Evolutionary conservation across 2,329 filamentous ascomycete species (phyloP).

Genomic region (Colletotrichum destructivum): DNA sequence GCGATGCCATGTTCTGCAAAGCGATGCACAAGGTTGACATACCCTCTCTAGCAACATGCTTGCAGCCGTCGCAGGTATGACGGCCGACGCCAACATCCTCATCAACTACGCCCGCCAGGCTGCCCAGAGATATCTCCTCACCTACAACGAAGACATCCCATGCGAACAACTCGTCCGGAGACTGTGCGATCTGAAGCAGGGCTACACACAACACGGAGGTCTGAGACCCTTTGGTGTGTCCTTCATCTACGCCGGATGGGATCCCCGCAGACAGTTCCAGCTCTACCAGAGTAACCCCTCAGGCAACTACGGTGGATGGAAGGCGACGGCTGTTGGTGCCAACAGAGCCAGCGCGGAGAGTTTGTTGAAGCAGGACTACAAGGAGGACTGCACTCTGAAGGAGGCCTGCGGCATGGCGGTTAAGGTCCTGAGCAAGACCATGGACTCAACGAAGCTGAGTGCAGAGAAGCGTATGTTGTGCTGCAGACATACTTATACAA

Average conservation of each 20-base stretch:
- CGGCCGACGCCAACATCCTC: slow-evolving; percentile 98
- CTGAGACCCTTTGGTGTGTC: slow-evolving; percentile 98
- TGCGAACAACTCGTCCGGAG: slow-evolving; percentile 98
- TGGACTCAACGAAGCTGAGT: slow-evolving; percentile 99
- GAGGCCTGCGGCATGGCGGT: slow-evolving; percentile 98
- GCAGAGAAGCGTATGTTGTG: slow-evolving; percentile 94
- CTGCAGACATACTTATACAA: neutral
- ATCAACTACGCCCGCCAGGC: slow-evolving; percentile 99
- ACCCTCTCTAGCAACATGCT: slow-evolving; percentile 93
- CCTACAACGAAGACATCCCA: slow-evolving; percentile 99
- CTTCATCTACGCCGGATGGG: slow-evolving; percentile 99
- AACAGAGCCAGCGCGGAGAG: slow-evolving; percentile 99
- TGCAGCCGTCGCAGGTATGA: slow-evolving; percentile 99
- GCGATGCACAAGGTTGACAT: neutral
- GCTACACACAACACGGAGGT: slow-evolving; percentile 99
- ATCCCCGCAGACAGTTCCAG: slow-evolving; percentile 96
- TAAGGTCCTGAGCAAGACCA: slow-evolving; percentile 99
- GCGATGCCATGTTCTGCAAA: slow-evolving; percentile 49
- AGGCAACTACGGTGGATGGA: slow-evolving; percentile 99
- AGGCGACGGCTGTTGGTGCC: slow-evolving; percentile 96
- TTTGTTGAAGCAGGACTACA: slow-evolving; percentile 98
- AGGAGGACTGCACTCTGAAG: slow-evolving; percentile 96
- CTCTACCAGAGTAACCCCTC: slow-evolving; percentile 99
- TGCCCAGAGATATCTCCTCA: slow-evolving; percentile 96
- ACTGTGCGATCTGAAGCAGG: slow-evolving; percentile 98